Conservation (phyloP, 1,139 yeast species). For the Komagataea norvegica region DNA sequence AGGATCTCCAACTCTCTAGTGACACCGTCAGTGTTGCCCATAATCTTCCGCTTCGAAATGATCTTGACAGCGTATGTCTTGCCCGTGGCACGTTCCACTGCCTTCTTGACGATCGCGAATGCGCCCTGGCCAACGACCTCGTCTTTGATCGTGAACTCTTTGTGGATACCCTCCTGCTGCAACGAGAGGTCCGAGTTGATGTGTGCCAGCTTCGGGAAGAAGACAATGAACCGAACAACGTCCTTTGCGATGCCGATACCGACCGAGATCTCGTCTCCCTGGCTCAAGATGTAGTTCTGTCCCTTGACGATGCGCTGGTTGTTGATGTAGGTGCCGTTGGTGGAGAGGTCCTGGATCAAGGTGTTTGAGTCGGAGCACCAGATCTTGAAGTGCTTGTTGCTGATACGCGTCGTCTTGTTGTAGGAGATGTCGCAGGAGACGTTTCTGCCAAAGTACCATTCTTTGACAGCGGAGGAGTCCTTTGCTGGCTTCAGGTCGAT, state of each 20-base stretch:
- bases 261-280: constrained; percentile 88
- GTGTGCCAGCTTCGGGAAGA: constrained; percentile 27
- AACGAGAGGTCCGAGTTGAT: constrained; percentile 10
- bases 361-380: constrained; percentile 53
- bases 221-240: constrained; percentile 67
- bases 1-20: constrained; percentile 81
- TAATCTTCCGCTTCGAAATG: constrained; percentile 73
- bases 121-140: constrained; percentile 96
- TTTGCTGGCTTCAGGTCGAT: constrained; percentile 38
- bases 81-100: constrained; percentile 80
- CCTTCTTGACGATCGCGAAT: constrained; percentile 91
- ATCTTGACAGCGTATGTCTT: constrained; percentile 86
- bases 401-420: constrained; percentile 62
- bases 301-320: constrained; percentile 67
- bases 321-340: constrained; percentile 90
- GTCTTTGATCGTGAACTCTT: constrained; percentile 71
- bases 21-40: constrained; percentile 78
- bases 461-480: constrained; percentile 37
- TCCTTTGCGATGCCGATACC: constrained; percentile 85
- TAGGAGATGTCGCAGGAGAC: constrained; percentile 57
- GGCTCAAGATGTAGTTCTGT: constrained; percentile 77
- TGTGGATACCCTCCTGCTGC: constrained; percentile 45
- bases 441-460: constrained; percentile 80
- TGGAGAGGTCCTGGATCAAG: constrained; percentile 67
- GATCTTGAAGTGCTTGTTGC: constrained; percentile 72